A percentile compares a stretch with the other conserved stretches of the same genome.
Evolutionary conservation across 108 stramenopile species (phyloP).

Genomic region (Mediolabrus comicus): DNA sequence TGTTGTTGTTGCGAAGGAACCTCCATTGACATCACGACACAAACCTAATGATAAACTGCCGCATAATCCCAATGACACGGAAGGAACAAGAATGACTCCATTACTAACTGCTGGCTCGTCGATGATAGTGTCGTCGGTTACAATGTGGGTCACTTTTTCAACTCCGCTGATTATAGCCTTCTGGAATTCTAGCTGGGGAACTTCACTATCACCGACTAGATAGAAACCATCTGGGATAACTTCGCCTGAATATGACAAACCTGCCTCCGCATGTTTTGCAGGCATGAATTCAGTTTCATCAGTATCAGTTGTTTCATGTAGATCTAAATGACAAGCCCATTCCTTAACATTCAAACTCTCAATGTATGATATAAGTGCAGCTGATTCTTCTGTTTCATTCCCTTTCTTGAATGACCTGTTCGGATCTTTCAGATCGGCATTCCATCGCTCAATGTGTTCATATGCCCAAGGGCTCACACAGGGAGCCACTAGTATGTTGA

Average conservation of each 20-base stretch:
- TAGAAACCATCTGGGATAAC: constrained; percentile 64
- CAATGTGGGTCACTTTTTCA: constrained; percentile 49
- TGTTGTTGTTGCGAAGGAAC: constrained; percentile 46
- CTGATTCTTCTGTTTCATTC: constrained; percentile 50
- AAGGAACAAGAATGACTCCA: constrained; percentile 25
- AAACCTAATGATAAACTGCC: neutral
- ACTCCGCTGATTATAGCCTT: constrained; percentile 32
- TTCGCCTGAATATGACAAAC: constrained; percentile 27
- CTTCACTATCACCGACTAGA: constrained; percentile 30
- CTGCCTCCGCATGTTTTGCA: constrained; percentile 61
- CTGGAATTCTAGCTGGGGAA: constrained; percentile 21
- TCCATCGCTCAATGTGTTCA: constrained; percentile 72
- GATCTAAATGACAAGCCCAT: constrained; percentile 61
- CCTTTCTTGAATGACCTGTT: constrained; percentile 52
- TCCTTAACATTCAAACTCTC: constrained; percentile 7
- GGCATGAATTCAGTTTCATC: constrained; percentile 74
- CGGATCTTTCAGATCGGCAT: constrained; percentile 44
- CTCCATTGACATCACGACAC: neutral
- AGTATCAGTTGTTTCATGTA: constrained; percentile 83
- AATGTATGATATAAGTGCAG: constrained; percentile 48
- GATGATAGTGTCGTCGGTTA: constrained; percentile 22
- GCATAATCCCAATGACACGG: neutral
- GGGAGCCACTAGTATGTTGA: constrained; percentile 61
- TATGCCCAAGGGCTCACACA: constrained; percentile 74
- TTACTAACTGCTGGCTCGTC: constrained; percentile 10